These are phyloP conservation scores for Cylindrodendrum hubeiense DNA, from an alignment of 2,329 filamentous ascomycete genomes.

Conservation along the genomic window DNA sequence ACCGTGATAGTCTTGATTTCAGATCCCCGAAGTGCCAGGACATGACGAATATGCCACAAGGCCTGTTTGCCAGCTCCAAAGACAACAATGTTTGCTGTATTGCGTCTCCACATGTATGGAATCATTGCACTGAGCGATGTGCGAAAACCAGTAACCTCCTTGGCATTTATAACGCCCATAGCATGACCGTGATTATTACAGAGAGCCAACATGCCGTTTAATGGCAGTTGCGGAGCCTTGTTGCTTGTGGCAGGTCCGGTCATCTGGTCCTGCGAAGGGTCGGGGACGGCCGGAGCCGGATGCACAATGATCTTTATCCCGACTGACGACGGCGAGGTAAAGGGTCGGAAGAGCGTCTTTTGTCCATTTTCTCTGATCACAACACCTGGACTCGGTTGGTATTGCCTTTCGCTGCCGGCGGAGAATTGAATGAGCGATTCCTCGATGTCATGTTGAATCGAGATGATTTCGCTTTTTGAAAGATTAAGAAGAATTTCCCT, in stretches of 20 bases:
- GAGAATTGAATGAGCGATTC: conserved; percentile 31
- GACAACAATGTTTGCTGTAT: conserved; percentile 66
- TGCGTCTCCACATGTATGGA: conserved; percentile 60
- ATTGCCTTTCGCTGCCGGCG: conserved; percentile 27
- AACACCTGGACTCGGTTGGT: conserved; percentile 35
- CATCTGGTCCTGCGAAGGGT: too few species aligned
- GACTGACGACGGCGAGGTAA: conserved; percentile 34
- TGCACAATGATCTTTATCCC: conserved; percentile 42
- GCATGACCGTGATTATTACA: conserved; percentile 16
- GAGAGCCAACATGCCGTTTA: conserved; percentile 28
- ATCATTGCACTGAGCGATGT: conserved; percentile 73
- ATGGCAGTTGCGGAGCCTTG: conserved; percentile 1
- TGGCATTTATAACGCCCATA: not conserved
- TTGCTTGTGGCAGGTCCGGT: not conserved
- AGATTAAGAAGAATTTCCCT: conserved; percentile 32
- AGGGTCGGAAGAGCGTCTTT: conserved; percentile 43
- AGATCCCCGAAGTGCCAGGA: conserved; percentile 62
- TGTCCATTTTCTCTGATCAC: conserved; percentile 38
- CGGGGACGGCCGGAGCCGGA: conserved; percentile 19
- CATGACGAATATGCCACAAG: conserved; percentile 78
- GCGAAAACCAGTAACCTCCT: conserved; percentile 68
- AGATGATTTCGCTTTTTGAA: conserved; percentile 26
- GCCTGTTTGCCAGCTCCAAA: conserved; percentile 80
- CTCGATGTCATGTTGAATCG: conserved; percentile 26
- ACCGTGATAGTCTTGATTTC: conserved; percentile 45